Evolutionary conservation across 352 stramenopile genomes (phyloP).

Genomic region (Globisporangium paroecandrum): DNA sequence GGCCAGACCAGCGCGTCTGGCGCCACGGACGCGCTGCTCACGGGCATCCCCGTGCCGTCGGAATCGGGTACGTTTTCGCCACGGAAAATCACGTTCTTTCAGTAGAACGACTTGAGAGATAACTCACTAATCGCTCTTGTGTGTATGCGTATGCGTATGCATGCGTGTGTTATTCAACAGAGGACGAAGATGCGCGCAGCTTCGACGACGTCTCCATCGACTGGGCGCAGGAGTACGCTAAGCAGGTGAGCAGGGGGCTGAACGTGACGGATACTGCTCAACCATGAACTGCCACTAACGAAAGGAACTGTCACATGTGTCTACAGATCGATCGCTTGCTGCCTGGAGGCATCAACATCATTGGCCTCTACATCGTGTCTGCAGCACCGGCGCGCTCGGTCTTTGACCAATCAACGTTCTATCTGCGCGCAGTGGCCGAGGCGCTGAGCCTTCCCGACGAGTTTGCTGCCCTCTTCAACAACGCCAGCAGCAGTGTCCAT

Average conservation of each 20-base stretch:
- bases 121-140: not conserved
- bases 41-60: constrained; percentile 43
- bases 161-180: constrained; percentile 3
- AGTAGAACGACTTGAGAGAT: not conserved
- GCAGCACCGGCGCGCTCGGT: constrained; percentile 19
- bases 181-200: constrained; percentile 27
- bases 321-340: constrained; percentile 49
- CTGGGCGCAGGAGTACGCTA: constrained; percentile 60
- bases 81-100: not conserved
- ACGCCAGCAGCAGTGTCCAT: constrained; percentile 23
- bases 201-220: constrained; percentile 60
- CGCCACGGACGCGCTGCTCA: constrained; percentile 39
- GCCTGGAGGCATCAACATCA: constrained; percentile 46
- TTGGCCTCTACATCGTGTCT: constrained; percentile 62
- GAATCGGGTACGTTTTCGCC: constrained; percentile 29
- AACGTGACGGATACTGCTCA: not conserved
- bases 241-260: constrained; percentile 30
- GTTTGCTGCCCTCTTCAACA: constrained; percentile 11
- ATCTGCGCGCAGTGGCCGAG: constrained; percentile 47
- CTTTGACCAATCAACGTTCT: constrained; percentile 39
- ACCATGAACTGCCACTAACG: not conserved
- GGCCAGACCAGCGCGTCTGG: constrained; percentile 44
- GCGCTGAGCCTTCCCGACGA: constrained; percentile 22
- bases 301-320: not conserved
- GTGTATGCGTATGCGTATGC: not conserved